Evolutionary conservation across 1,139 yeast species (phyloP).

Genomic region (Ogataea hybrid): DNA sequence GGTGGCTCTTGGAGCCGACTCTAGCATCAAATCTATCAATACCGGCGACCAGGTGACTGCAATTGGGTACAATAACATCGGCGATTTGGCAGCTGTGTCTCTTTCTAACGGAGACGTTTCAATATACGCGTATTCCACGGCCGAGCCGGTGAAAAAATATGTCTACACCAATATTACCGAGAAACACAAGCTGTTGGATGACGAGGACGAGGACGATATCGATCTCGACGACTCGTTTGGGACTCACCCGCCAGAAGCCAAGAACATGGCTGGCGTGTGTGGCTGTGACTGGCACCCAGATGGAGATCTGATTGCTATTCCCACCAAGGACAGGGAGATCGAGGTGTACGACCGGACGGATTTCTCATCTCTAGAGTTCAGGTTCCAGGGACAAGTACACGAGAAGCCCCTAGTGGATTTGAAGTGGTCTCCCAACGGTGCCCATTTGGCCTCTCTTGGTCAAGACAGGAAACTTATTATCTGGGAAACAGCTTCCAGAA

Average conservation of each 20-base stretch:
- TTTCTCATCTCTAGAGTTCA: conserved; percentile 23
- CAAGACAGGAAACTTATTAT: conserved; percentile 48
- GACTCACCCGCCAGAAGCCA: conserved; percentile 7
- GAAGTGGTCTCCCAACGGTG: conserved; percentile 60
- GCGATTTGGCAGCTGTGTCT: conserved; percentile 60
- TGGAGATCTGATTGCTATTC: conserved; percentile 64
- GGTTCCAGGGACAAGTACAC: conserved; percentile 31
- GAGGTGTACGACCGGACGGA: conserved; percentile 37
- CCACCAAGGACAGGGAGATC: conserved; percentile 34
- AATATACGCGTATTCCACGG: conserved; percentile 56
- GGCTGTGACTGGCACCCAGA: conserved; percentile 53
- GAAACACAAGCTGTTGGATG: conserved; percentile 31
- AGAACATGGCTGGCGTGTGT: conserved; percentile 6
- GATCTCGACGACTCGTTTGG: conserved; percentile 23
- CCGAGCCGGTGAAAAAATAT: conserved; percentile 25
- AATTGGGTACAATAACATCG: conserved; percentile 59
- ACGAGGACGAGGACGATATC: conserved; percentile 39
- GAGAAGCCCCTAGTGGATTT: conserved; percentile 46
- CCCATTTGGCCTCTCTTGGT: conserved; percentile 54
- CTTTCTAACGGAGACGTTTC: conserved; percentile 66
- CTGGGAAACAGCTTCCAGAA: conserved; percentile 46
- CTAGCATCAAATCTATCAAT: conserved; percentile 22
- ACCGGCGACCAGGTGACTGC: conserved; percentile 57
- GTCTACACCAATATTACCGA: conserved; percentile 23
- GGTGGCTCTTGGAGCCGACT: conserved; percentile 46